Evolutionary conservation across 305 asterid genomes (phyloP).

Genomic region (Lippia alba): DNA sequence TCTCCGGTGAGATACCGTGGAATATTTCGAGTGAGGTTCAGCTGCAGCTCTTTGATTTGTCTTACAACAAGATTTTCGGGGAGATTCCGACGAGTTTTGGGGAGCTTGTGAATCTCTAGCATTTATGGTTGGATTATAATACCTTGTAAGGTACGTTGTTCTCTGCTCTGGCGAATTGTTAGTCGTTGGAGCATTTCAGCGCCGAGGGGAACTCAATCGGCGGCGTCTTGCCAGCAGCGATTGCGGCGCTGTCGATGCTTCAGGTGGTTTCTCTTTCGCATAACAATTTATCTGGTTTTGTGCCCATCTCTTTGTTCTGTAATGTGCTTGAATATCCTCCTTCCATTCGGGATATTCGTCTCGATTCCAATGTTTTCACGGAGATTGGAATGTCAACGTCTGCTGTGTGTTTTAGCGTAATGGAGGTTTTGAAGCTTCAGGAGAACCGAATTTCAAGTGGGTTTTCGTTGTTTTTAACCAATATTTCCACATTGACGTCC

Average conservation of each 20-base stretch:
- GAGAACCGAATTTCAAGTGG: slow-evolving; percentile 49
- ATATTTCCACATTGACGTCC: slow-evolving; percentile 45
- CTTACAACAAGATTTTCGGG: slow-evolving; percentile 60
- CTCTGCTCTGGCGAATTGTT: slow-evolving; percentile 70
- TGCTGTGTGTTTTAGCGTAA: slow-evolving; percentile 43
- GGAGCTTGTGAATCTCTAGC: slow-evolving; percentile 53
- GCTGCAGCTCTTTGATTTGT: slow-evolving; percentile 59
- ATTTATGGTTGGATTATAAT: slow-evolving; percentile 69
- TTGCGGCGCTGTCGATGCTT: slow-evolving; percentile 57
- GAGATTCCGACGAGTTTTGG: slow-evolving; percentile 67
- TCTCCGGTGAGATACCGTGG: slow-evolving; percentile 57
- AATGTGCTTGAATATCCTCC: slow-evolving; percentile 51
- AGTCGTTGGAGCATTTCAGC: slow-evolving; percentile 66
- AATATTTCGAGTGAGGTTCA: slow-evolving; percentile 42
- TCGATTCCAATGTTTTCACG: slow-evolving; percentile 71
- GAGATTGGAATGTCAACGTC: slow-evolving; percentile 41
- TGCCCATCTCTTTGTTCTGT: slow-evolving; percentile 66
- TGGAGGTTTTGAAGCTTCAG: slow-evolving; percentile 65
- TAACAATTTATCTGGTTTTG: slow-evolving; percentile 62
- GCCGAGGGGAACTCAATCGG: slow-evolving; percentile 64
- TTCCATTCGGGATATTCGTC: slow-evolving; percentile 52
- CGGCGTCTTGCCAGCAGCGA: slow-evolving; percentile 69
- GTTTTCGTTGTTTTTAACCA: slow-evolving; percentile 51
- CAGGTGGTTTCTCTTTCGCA: slow-evolving; percentile 56
- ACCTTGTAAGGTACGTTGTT: slow-evolving; percentile 63